Evolutionary conservation across 2,329 filamentous ascomycete genomes (phyloP), one percentile per base, ranked within the genome.

Genomic region (Monosporascus sp.): DNA sequence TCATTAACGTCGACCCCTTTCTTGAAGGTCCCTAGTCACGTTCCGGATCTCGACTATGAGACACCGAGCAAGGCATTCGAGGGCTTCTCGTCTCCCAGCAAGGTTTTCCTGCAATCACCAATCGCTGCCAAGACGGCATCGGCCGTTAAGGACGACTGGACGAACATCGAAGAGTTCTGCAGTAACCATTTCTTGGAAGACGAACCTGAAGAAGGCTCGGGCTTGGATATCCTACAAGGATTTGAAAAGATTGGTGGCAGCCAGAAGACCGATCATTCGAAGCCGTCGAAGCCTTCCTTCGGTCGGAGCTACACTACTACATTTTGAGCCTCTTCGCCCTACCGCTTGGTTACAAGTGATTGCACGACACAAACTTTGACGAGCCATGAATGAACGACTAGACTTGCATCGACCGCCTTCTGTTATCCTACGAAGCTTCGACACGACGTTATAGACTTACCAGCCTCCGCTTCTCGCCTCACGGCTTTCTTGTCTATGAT

Each of bases 181-280:
- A 71, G 75, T 20, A 60, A 75, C 0, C 78, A 83, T 37, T 76
- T 86, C 41, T 73, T 83, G 50, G 75, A 77, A 53, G 83, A 87
- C 55, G 82, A 84, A 41, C 73, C 74, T 3, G 76, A 81, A 54
- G 83, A 86, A 44, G 76, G 75, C 54, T 71, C 79, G 15, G 82
- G 80, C 1, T 78, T 90, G 49, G 88, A 91, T 62, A 86, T 91
- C 59, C 78, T 88, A 46, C 85, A 89, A 64, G 87, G 87, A 9
- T 91, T 90, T 62, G 82, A 87, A 66, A 88, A 86, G 72, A 90
- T 91, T 65, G 87, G 87, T 47, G 73, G 75, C 46, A 74, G 66
- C 58, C 72, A 67, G 55, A 66, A 61, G 41, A 56, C 64, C 36
- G 62, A 62, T 53, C 58, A 60, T 60, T 52, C 65, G 46, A 62